Percentiles rank a stretch among this genome's conserved stretches.
phyloP scores from a whole-genome alignment of 2,329 filamentous ascomycete genomes.

The Ophidiomyces ophidiicola region DNA sequence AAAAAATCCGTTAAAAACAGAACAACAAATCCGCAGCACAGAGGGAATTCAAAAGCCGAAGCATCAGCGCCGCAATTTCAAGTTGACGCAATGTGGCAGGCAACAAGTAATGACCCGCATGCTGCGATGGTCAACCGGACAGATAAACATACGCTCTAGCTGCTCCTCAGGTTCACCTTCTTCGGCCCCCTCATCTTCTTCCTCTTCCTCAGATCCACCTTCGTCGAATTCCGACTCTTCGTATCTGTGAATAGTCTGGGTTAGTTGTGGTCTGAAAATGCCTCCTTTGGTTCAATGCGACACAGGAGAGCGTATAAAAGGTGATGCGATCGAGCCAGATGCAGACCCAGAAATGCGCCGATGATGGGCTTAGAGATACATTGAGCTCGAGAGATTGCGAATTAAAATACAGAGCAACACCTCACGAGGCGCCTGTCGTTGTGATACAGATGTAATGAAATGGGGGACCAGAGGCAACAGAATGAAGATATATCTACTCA shows the following conservation, averaged over 20 bases:
- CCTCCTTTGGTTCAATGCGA: too few species aligned
- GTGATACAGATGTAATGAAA: not conserved
- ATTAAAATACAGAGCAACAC: not conserved
- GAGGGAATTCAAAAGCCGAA: not conserved
- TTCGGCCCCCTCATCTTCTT: constrained; percentile 16
- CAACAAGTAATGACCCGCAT: too few species aligned
- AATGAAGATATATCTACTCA: too few species aligned
- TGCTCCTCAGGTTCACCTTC: constrained; percentile 20
- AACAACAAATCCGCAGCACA: not conserved
- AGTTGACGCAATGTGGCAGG: too few species aligned
- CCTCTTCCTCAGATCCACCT: constrained; percentile 16
- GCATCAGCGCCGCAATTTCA: too few species aligned
- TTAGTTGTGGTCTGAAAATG: not conserved
- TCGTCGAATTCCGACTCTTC: constrained; percentile 24
- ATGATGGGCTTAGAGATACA: too few species aligned
- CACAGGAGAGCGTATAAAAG: too few species aligned
- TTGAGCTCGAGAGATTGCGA: too few species aligned
- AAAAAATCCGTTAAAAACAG: not conserved
- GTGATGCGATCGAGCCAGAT: too few species aligned
- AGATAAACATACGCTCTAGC: constrained; percentile 13
- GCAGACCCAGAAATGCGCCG: too few species aligned
- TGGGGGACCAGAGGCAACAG: constrained; percentile 3
- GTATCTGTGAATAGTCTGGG: constrained; percentile 18
- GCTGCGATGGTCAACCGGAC: not conserved
- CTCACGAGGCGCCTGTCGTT: too few species aligned